Base-by-base conservation (phyloP, 257 asterid genomes). In the Knoxia roxburghii region DNA sequence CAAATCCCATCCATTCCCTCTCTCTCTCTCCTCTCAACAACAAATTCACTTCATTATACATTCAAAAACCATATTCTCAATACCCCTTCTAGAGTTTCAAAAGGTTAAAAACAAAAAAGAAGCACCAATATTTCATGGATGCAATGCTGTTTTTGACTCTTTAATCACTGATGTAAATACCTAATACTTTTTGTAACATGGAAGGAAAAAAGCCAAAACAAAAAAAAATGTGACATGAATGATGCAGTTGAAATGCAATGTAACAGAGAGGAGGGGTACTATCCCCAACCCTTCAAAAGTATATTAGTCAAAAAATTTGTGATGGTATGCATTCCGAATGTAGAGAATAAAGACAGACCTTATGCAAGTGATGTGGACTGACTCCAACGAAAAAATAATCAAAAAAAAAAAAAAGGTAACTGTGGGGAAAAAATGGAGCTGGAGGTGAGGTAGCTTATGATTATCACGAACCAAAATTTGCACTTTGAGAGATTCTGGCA, bases 241-340 rank as follows among this genome's bases (percentile, higher is more conserved):
- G 65, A 80, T 63, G 72, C 82, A 64, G 55, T 48, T 64, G 39
- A 64, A 61, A 69, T 69, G 60, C 68, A 61, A 60, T 67, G 40
- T 70, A 73, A 75, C 70, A 65, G 65, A 43, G 69, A 41, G 73
- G 35, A 45, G 69, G 72, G 39, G 12, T 26, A 12, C 17, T 52
- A 66, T 46, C 65, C 75, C 82, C 67, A 72, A 65, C 73, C 72
- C 67, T 73, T 37, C 9, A 37, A 3, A 68, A 59, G 73, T 67
- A 77, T 76, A 54, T 56, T 50, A 72, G 69, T 65, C 56, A 76
- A 75, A 68, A 76, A 79, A 79, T 76, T 78, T 74, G 85, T 70
- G 76, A 75, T n/a, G 77, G 78, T 80, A 84, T 76, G 88, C 86
- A 77, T 76, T 48, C 68, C 68, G 74, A 75, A 69, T 73, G 63